phyloP scores from a whole-genome alignment of 495 filamentous ascomycete species.

The Ascobolus immersus region DNA sequence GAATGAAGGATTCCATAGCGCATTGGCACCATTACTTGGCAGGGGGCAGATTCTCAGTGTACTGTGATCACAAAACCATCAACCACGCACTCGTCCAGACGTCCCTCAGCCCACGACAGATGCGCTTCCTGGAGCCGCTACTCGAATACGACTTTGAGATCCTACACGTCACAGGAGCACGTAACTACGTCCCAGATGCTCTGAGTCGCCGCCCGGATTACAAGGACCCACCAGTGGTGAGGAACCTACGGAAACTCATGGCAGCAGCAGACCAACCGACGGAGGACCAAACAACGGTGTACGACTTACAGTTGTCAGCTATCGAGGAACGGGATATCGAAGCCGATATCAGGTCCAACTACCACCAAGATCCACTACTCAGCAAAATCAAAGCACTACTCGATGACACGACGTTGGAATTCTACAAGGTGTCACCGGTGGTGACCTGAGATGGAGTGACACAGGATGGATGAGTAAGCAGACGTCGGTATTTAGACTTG shows the following conservation, averaged over 20 bases:
- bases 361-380: too few relatives aligned
- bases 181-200: background rate
- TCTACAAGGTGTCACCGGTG: too few relatives aligned
- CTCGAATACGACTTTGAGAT: constrained; percentile 1
- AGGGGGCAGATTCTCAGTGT: background rate
- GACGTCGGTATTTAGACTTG: too few relatives aligned
- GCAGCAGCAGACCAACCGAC: too few relatives aligned
- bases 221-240: background rate
- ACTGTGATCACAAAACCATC: background rate
- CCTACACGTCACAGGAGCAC: background rate
- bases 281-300: too few relatives aligned
- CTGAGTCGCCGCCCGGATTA: background rate
- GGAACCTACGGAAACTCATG: background rate
- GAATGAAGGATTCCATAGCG: background rate
- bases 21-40: background rate
- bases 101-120: background rate
- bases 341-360: too few relatives aligned
- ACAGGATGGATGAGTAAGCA: too few relatives aligned
- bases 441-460: too few relatives aligned
- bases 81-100: background rate
- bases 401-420: too few relatives aligned
- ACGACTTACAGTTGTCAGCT: too few relatives aligned
- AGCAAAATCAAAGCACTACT: too few relatives aligned
- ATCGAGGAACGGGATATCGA: too few relatives aligned
- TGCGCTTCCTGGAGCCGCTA: background rate